Evolutionary conservation across 1,139 yeast species (phyloP), one percentile per base, ranked within the genome.

Genomic region (Kodamaea sp.): DNA sequence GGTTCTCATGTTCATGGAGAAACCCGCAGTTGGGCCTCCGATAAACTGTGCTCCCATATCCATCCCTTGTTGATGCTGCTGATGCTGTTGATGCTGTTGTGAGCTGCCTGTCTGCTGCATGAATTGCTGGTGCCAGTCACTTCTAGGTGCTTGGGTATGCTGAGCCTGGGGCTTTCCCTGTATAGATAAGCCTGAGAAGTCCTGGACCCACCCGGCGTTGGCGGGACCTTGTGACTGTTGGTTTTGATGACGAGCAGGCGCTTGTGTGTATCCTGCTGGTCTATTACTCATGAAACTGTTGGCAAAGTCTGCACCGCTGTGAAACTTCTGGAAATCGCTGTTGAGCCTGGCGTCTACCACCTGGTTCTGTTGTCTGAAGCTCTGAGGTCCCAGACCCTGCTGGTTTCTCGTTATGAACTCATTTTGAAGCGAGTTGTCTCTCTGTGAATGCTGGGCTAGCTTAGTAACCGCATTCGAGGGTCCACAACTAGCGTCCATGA

Each of bases 241-340:
- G 26, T 25, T 23, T 11, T 41, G 41, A 19, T 41, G 46, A 16
- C 14, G 24, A 5, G 24, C 28, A 4, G 31, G 24, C n/a, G 28
- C 15, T 29, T 47, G 43, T n/a, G n/a, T n/a, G n/a, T n/a, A n/a
- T n/a, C n/a, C n/a, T 15, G 32, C 34, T 14, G 34, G 38, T 4
- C 34, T 38, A 29, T 43, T 52, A 22, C 41, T 43, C 49, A 50
- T 47, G 33, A 59, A 56, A 24, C 45, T 36, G 24, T 31, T 42
- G 11, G 57, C 60, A 43, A 58, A 54, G 13, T 49, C 52, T 24
- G 32, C 35, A 5, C 43, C 39, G 26, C 32, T 36, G 37, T 46
- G 50, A 37, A 67, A 69, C 44, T 50, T 57, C 21, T 61, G 57
- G 40, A 69, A 69, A 19, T 69, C 71, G 10, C 48, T 50, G 39